These are phyloP conservation scores for Apiospora kogelbergensis DNA, from an alignment of 2,329 filamentous ascomycete species.

Conservation along the genomic window DNA sequence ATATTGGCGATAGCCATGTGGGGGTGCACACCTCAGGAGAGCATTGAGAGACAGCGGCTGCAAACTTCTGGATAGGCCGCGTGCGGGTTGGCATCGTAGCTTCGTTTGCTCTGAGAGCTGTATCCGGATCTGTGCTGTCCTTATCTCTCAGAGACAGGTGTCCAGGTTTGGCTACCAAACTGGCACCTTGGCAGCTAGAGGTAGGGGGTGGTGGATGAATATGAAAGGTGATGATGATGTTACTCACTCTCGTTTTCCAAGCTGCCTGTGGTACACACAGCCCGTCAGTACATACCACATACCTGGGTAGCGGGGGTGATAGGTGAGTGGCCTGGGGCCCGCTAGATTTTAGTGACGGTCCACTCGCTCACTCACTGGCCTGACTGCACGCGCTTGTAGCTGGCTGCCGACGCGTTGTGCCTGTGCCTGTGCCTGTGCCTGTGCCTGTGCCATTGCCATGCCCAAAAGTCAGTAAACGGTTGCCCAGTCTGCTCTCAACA, in stretches of 20 bases:
- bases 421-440: too few species aligned
- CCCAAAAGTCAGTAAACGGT: background rate
- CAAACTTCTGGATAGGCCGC: constrained; percentile 56
- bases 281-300: background rate
- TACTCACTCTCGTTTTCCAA: background rate
- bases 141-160: background rate
- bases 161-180: background rate
- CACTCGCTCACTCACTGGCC: background rate
- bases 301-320: background rate
- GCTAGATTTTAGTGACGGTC: background rate
- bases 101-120: background rate
- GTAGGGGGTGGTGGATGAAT: background rate
- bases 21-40: constrained; percentile 49
- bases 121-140: background rate
- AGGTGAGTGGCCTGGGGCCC: background rate
- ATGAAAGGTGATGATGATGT: background rate
- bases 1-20: background rate
- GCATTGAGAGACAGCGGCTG: constrained; percentile 54
- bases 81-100: constrained; percentile 34
- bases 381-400: background rate
- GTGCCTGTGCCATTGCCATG: background rate
- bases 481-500: background rate
- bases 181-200: background rate
- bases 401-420: background rate
- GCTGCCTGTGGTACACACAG: background rate